A percentile compares a stretch with the other conserved stretches of the same genome.
These are phyloP conservation scores for Auriscalpium microsporum DNA, from an alignment of 768 basidiomycete genomes.

Conservation along the genomic window DNA sequence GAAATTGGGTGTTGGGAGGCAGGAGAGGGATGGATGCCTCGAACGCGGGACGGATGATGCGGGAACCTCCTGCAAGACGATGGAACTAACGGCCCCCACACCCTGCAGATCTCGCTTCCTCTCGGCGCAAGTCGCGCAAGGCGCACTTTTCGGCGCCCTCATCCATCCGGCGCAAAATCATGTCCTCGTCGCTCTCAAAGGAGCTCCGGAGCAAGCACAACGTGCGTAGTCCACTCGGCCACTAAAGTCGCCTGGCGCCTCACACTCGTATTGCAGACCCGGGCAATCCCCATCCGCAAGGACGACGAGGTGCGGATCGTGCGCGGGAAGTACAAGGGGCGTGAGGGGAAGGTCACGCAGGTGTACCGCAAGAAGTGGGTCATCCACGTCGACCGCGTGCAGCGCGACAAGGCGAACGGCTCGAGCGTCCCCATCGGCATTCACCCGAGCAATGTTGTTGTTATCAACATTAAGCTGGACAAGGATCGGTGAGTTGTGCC, in stretches of 20 bases:
- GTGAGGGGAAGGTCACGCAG: slow-evolving; percentile 96
- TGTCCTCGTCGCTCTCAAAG: slow-evolving; percentile 94
- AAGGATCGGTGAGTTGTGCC: slow-evolving; percentile 60
- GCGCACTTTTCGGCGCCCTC: slow-evolving; percentile 96
- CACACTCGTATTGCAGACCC: slow-evolving; percentile 41
- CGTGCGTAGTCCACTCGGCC: slow-evolving; percentile 38
- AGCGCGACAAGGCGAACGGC: slow-evolving; percentile 96
- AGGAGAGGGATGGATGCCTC: slow-evolving; percentile 48
- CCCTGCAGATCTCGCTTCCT: slow-evolving; percentile 72
- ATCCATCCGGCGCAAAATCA: slow-evolving; percentile 91
- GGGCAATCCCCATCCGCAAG: slow-evolving; percentile 91
- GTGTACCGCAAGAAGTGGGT: slow-evolving; percentile 99
- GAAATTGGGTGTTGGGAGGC: slow-evolving; percentile 21
- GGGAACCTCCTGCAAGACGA: slow-evolving; percentile 23
- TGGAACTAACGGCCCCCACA: slow-evolving; percentile 9
- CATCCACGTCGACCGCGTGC: slow-evolving; percentile 95
- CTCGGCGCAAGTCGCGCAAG: slow-evolving; percentile 97
- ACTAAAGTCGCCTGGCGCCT: neutral
- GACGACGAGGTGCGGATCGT: slow-evolving; percentile 98
- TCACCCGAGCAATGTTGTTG: slow-evolving; percentile 94
- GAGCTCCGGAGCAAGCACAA: slow-evolving; percentile 89
- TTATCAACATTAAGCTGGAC: slow-evolving; percentile 86
- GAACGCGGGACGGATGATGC: slow-evolving; percentile 3
- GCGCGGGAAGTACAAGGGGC: slow-evolving; percentile 96
- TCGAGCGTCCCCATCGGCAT: slow-evolving; percentile 90